These are phyloP conservation scores for Yamadazyma dushanensis DNA, from an alignment of 1,139 yeast species.

Conservation along the genomic window DNA sequence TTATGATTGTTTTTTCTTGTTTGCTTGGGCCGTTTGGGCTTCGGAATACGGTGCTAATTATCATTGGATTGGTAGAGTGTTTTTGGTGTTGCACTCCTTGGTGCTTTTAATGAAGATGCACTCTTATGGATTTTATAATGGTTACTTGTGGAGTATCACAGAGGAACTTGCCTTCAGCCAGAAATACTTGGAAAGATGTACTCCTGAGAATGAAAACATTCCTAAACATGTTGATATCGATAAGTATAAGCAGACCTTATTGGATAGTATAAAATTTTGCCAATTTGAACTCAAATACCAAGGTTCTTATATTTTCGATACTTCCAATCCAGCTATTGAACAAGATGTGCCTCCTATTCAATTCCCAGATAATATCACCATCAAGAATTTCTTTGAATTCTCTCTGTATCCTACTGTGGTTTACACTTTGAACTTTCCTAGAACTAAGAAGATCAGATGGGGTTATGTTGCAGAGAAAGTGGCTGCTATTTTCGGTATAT, in stretches of 20 bases:
- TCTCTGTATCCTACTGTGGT: constrained; percentile 93
- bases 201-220: constrained; percentile 11
- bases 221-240: constrained; percentile 27
- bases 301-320: constrained; percentile 23
- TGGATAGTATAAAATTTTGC: constrained; percentile 59
- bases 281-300: constrained; percentile 60
- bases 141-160: constrained; percentile 71
- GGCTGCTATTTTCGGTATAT: constrained; percentile 82
- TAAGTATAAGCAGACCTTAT: constrained; percentile 27
- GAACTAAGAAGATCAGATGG: constrained; percentile 71
- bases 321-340: constrained; percentile 20
- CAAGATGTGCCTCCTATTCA: constrained; percentile 22
- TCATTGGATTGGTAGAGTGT: constrained; percentile 90
- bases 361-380: constrained; percentile 74
- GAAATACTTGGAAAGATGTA: constrained; percentile 25
- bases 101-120: constrained; percentile 92
- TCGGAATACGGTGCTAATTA: constrained; percentile 44
- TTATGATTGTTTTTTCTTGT: constrained; percentile 53
- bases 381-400: constrained; percentile 66
- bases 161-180: constrained; percentile 57
- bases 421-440: constrained; percentile 75
- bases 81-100: constrained; percentile 75
- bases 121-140: constrained; percentile 85
- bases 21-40: constrained; percentile 54
- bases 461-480: constrained; percentile 67